Base-by-base conservation (phyloP, 148 eudicot species). In the Fagopyrum esculentum region DNA sequence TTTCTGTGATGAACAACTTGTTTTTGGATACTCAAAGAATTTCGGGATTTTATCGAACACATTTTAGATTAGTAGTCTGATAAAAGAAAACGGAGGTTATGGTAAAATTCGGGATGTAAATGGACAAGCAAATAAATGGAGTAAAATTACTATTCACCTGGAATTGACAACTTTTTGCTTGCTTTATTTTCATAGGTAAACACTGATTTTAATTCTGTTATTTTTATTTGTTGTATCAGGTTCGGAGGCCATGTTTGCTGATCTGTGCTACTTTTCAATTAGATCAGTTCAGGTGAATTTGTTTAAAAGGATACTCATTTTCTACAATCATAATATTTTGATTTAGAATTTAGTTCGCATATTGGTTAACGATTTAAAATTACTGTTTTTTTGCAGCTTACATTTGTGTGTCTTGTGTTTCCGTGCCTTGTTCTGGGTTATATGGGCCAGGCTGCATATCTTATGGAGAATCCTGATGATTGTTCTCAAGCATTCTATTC, bases 191-290 rank as follows among this genome's bases (percentile, higher is more conserved):
- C 46, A 43, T 35, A 12, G 17, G 45, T 66, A 35, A 6, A 66
- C 8, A 6, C 47, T 2, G 47, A 17, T 66, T 51, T 51, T 57
- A 59, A 40, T 48, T 54, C 26, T 66, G 22, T 48, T 43, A 8
- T 2, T 35, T 35, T 29, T 29, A 26, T 6, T 73, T 64, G 55
- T 19, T 43, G 45, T 78, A 87, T 63, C 92, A 95, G 99, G 99
- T 80, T 87, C 99, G 44, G 99, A 95, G 84, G 99, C 99, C 57
- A 95, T 95, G 94, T 95, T 95, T 83, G 99, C 99, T 78, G 97
- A 95, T 83, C 97, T 95, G 77, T 92, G 96, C 84, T 90, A 90
- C 88, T 95, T 95, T 80, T 88, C 99, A 70, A 96, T 95, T 77
- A 86, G 97, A 92, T 89, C 97, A 69, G 90, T 95, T 77, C 99